Conservation (phyloP, 352 stramenopile species). For the Globisporangium nagaii region DNA sequence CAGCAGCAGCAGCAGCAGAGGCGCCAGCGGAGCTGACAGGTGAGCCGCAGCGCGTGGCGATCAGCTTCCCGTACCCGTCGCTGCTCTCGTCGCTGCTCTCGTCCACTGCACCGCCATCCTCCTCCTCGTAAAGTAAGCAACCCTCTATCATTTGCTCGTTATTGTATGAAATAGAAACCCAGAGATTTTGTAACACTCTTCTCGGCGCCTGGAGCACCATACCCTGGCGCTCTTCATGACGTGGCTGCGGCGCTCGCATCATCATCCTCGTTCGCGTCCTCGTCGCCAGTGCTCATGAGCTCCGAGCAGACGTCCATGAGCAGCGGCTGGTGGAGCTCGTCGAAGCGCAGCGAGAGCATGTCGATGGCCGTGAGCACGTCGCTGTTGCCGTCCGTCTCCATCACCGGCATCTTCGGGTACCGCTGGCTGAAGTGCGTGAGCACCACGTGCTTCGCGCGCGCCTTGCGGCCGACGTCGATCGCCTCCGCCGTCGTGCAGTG, state of each 20-base stretch:
- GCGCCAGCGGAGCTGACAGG: not conserved
- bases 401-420: slow-evolving; percentile 71
- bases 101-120: not conserved
- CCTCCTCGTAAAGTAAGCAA: slow-evolving; percentile 1
- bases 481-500: slow-evolving; percentile 95
- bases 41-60: slow-evolving; percentile 7
- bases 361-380: slow-evolving; percentile 70
- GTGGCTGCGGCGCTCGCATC: not conserved
- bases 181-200: too few species aligned
- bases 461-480: slow-evolving; percentile 65
- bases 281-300: slow-evolving; percentile 42
- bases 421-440: slow-evolving; percentile 96
- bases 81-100: slow-evolving; percentile 1
- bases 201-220: too few species aligned
- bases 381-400: slow-evolving; percentile 22
- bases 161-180: slow-evolving; percentile 7
- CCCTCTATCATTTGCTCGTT: not conserved
- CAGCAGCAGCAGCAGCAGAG: not conserved
- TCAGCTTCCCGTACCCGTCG: slow-evolving; percentile 14
- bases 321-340: slow-evolving; percentile 48
- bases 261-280: slow-evolving; percentile 15
- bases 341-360: slow-evolving; percentile 66
- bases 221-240: too few species aligned
- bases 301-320: slow-evolving; percentile 65
- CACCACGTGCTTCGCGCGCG: slow-evolving; percentile 83